Evolutionary conservation across 805 yeast species (phyloP).

Genomic region (Starmerella floris): DNA sequence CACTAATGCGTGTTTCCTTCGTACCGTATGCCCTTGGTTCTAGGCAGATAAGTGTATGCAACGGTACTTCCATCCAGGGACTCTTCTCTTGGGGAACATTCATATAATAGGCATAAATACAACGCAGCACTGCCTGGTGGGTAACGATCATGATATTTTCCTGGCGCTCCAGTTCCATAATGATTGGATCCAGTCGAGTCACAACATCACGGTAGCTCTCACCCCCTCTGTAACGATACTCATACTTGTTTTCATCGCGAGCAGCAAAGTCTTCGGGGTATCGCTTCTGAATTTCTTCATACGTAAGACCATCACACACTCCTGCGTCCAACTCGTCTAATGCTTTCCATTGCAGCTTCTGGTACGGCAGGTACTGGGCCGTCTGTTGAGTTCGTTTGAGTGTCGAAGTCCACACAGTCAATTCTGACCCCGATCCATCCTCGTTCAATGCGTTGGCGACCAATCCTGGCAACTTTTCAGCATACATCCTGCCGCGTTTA

Average conservation of each 20-base stretch:
- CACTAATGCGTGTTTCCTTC: slow-evolving; percentile 75
- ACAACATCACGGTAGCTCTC: slow-evolving; percentile 95
- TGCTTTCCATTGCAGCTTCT: slow-evolving; percentile 88
- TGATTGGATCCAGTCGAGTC: slow-evolving; percentile 86
- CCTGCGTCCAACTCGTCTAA: slow-evolving; percentile 96
- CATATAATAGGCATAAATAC: slow-evolving; percentile 96
- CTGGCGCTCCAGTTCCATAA: slow-evolving; percentile 96
- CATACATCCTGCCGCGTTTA: slow-evolving; percentile 72
- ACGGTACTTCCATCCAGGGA: slow-evolving; percentile 98
- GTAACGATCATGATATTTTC: slow-evolving; percentile 91
- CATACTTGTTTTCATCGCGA: slow-evolving; percentile 89
- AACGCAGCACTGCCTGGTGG: slow-evolving; percentile 93
- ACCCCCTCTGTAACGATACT: slow-evolving; percentile 92
- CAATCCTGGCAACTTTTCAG: slow-evolving; percentile 63
- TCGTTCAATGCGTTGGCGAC: slow-evolving; percentile 44
- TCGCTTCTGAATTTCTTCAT: slow-evolving; percentile 71
- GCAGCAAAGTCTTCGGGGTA: slow-evolving; percentile 94
- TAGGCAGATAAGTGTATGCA: slow-evolving; percentile 83
- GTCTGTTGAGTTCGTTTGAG: slow-evolving; percentile 86
- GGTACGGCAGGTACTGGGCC: slow-evolving; percentile 65
- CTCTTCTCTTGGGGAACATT: slow-evolving; percentile 93
- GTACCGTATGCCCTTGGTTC: slow-evolving; percentile 95
- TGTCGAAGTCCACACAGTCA: slow-evolving; percentile 95
- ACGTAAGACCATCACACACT: slow-evolving; percentile 92
- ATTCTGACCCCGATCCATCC: slow-evolving; percentile 25